Conservation (phyloP, 2,329 filamentous ascomycete genomes). For the Plenodomus tracheiphilus region DNA sequence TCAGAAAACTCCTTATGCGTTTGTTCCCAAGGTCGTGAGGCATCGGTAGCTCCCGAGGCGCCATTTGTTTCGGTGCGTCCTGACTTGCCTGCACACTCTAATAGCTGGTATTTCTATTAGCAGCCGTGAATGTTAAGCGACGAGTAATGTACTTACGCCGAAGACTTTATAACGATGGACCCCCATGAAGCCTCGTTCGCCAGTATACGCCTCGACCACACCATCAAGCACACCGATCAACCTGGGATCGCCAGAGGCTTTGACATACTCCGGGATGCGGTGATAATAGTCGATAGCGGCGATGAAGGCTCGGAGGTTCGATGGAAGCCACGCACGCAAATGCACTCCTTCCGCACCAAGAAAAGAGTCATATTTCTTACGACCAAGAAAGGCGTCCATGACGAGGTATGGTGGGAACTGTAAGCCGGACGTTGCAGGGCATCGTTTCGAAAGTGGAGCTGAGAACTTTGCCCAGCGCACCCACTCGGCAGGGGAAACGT, state of each 20-base stretch:
- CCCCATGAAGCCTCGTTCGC: constrained; percentile 61
- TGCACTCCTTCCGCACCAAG: constrained; percentile 58
- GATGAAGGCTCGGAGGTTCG: constrained; percentile 59
- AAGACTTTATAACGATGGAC: constrained; percentile 62
- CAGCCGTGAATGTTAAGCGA: neutral
- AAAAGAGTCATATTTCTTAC: constrained; percentile 56
- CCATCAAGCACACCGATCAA: constrained; percentile 59
- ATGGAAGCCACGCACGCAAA: constrained; percentile 58
- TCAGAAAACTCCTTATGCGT: constrained; percentile 51
- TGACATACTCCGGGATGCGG: constrained; percentile 57
- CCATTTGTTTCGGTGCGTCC: constrained; percentile 51
- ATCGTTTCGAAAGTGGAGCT: constrained; percentile 28
- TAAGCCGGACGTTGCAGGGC: constrained; percentile 28
- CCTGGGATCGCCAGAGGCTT: constrained; percentile 54
- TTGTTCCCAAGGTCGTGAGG: constrained; percentile 26
- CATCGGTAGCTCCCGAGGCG: constrained; percentile 23
- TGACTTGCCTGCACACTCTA: constrained; percentile 59
- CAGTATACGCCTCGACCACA: constrained; percentile 60
- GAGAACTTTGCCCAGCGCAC: constrained; percentile 33
- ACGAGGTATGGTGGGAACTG: constrained; percentile 31
- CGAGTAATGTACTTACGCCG: constrained; percentile 44
- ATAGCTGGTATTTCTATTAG: constrained; percentile 15
- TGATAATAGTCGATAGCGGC: constrained; percentile 60
- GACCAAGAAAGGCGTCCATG: constrained; percentile 33
- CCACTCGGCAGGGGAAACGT: constrained; percentile 29